Conservation (phyloP, 441 rosid genomes). For the Flueggea neowawraea region DNA sequence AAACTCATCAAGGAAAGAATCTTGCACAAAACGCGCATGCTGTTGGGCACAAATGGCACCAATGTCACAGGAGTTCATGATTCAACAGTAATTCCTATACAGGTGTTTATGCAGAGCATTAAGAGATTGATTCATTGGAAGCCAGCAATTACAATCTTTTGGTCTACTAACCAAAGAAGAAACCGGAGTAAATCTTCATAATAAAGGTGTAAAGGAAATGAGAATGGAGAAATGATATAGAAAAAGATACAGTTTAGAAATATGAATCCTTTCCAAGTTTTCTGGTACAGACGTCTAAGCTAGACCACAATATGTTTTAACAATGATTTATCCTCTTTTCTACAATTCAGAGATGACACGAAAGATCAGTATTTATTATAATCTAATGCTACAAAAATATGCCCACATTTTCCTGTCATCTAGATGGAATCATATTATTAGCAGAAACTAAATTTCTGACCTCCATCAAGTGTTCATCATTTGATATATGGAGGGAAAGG, state of each 20-base stretch:
- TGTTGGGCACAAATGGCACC: neutral
- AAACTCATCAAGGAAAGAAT: neutral
- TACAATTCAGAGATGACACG: slow-evolving; percentile 21
- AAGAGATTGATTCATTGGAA: too few species aligned
- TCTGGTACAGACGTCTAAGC: slow-evolving; percentile 30
- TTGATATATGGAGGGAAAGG: slow-evolving; percentile 60
- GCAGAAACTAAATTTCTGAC: slow-evolving; percentile 58
- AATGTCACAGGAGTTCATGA: too few species aligned
- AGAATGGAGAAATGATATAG: too few species aligned
- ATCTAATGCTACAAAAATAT: slow-evolving; percentile 23
- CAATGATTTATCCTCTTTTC: slow-evolving; percentile 26
- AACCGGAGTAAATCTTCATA: too few species aligned
- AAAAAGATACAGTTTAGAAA: too few species aligned
- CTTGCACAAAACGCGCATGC: neutral
- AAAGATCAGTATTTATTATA: slow-evolving; percentile 14
- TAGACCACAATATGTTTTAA: slow-evolving; percentile 20
- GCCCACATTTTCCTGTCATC: slow-evolving; percentile 18
- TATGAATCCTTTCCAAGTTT: slow-evolving; percentile 6
- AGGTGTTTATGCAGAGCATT: too few species aligned
- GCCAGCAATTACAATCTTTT: too few species aligned
- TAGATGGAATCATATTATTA: slow-evolving; percentile 14
- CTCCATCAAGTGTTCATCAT: slow-evolving; percentile 75
- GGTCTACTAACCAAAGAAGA: too few species aligned
- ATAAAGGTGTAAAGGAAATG: too few species aligned
- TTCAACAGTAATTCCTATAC: too few species aligned